These are phyloP conservation scores for Thamnidium elegans DNA, from an alignment of 192 early-diverging fungal species.

Conservation along the genomic window DNA sequence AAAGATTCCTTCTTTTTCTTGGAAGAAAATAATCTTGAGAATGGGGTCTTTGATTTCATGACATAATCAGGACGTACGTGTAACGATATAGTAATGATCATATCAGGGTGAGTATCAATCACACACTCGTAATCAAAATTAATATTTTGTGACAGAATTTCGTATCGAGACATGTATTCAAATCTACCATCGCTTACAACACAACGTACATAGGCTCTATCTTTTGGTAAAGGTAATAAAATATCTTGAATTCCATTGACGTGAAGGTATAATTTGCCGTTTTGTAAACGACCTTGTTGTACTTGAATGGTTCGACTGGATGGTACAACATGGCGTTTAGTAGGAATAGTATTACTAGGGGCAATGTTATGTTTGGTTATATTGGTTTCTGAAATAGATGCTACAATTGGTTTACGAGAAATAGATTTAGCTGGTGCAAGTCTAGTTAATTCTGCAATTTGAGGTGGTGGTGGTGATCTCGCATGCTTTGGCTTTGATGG, in stretches of 20 bases:
- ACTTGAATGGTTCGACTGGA: too few relatives aligned
- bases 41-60: conserved; percentile 11
- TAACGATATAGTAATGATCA: conserved; percentile 25
- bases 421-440: background rate
- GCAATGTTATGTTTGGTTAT: background rate
- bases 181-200: conserved; percentile 32
- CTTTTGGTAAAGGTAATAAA: conserved; percentile 29
- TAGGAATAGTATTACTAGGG: background rate
- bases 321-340: too few relatives aligned
- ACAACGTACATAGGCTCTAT: conserved; percentile 30
- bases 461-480: conserved; percentile 2
- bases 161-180: conserved; percentile 32
- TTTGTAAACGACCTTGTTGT: background rate
- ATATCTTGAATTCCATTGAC: conserved; percentile 29
- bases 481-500: background rate
- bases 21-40: conserved; percentile 22
- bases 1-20: conserved; percentile 25
- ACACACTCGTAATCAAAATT: conserved; percentile 32
- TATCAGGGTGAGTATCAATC: conserved; percentile 30
- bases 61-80: conserved; percentile 31
- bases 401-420: background rate
- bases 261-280: conserved; percentile 35
- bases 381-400: background rate
- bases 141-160: conserved; percentile 20
- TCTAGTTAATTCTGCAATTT: conserved; percentile 5